These are phyloP conservation scores for Dactylellina drechsleri DNA, from an alignment of 2,329 filamentous ascomycete genomes.

Conservation along the genomic window DNA sequence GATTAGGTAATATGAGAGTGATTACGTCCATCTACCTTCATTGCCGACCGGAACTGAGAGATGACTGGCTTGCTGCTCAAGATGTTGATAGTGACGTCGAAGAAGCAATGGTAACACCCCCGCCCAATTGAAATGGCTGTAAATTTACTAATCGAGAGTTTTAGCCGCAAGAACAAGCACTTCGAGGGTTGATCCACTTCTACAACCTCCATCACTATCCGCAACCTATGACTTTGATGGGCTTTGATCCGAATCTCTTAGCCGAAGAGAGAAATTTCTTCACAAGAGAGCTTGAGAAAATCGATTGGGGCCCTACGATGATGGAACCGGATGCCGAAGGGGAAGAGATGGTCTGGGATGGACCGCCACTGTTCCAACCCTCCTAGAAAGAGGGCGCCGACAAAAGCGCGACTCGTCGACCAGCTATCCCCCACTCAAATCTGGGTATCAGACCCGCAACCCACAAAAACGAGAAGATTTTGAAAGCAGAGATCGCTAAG, in stretches of 20 bases:
- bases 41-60: conserved; percentile 88
- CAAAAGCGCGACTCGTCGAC: conserved; percentile 14
- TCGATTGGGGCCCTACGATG: conserved; percentile 53
- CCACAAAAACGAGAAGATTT: too few relatives aligned
- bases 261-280: conserved; percentile 83
- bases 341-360: conserved; percentile 49
- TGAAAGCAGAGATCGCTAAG: too few relatives aligned
- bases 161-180: conserved; percentile 82
- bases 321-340: conserved; percentile 68
- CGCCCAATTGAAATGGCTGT: background rate
- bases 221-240: conserved; percentile 57
- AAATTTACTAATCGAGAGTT: background rate
- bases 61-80: conserved; percentile 92
- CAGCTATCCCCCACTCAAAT: conserved; percentile 1
- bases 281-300: conserved; percentile 76
- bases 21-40: conserved; percentile 97
- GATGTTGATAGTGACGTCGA: conserved; percentile 95
- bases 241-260: conserved; percentile 67
- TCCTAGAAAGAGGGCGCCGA: conserved; percentile 38
- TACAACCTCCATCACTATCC: conserved; percentile 69
- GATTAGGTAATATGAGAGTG: conserved; percentile 85
- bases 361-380: conserved; percentile 45
- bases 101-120: conserved; percentile 72
- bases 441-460: background rate
- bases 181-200: conserved; percentile 92